These are phyloP conservation scores for Prunella vulgaris DNA, from an alignment of 257 asterid species.

Conservation along the genomic window DNA sequence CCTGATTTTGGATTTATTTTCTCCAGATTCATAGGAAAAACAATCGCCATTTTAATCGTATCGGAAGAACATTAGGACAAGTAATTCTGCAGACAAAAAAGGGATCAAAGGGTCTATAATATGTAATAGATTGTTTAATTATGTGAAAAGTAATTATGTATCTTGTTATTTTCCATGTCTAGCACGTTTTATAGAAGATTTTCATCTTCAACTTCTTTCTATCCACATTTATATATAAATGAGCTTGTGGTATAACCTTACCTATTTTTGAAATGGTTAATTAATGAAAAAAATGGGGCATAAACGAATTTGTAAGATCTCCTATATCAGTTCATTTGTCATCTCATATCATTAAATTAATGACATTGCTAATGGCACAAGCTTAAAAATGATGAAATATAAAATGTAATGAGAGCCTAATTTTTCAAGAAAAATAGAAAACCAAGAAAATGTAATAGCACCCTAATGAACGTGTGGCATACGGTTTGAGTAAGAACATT, in stretches of 20 bases:
- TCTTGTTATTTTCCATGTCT: neutral
- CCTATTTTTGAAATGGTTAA: neutral
- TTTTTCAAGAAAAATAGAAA: neutral
- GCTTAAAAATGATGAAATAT: too few species aligned
- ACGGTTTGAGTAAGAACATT: too few species aligned
- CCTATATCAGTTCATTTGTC: neutral
- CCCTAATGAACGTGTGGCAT: too few species aligned
- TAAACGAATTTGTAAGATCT: neutral
- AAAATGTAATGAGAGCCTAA: neutral
- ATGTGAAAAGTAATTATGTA: neutral
- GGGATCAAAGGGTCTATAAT: neutral
- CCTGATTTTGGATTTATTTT: constrained; percentile 11
- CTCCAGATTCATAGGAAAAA: constrained; percentile 8
- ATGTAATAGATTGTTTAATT: neutral
- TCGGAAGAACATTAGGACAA: neutral
- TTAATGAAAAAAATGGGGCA: neutral
- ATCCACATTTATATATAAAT: neutral
- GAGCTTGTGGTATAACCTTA: neutral
- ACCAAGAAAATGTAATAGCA: neutral
- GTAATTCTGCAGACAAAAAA: neutral
- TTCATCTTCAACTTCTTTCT: too few species aligned
- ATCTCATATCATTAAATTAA: neutral
- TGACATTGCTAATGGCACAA: neutral
- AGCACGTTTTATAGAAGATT: neutral
- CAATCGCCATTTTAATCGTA: constrained; percentile 1